Evolutionary conservation across 768 basidiomycete species (phyloP).

Genomic region (Mrakia gelida): DNA sequence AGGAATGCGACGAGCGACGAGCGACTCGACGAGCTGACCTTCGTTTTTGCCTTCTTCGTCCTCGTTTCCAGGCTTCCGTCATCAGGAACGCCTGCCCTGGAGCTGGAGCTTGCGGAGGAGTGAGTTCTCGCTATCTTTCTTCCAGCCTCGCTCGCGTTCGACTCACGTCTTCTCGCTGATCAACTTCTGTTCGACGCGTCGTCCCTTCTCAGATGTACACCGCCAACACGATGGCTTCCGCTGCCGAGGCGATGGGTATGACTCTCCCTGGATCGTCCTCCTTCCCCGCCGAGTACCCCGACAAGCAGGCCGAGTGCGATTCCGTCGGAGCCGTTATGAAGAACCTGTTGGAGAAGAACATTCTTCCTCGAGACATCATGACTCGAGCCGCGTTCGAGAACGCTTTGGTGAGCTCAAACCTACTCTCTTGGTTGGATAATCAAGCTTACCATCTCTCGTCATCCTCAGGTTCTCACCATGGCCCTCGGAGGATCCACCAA

Average conservation of each 20-base stretch:
- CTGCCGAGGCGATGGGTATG: conserved; percentile 94
- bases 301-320: conserved; percentile 81
- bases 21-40: neutral
- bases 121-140: conserved; percentile 48
- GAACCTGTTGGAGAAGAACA: conserved; percentile 82
- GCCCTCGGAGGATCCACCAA: conserved; percentile 97
- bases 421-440: too few relatives aligned
- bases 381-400: conserved; percentile 94
- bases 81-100: conserved; percentile 95
- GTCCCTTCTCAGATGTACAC: conserved; percentile 74
- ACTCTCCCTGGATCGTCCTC: conserved; percentile 93
- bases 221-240: conserved; percentile 96
- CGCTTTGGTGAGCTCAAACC: conserved; percentile 74
- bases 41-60: neutral
- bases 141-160: neutral
- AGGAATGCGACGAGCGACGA: neutral
- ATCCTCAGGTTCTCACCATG: conserved; percentile 79
- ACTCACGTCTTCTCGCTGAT: neutral
- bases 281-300: conserved; percentile 85
- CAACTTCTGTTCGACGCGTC: neutral
- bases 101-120: conserved; percentile 94
- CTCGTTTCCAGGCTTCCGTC: conserved; percentile 54
- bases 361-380: conserved; percentile 94
- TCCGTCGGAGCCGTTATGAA: conserved; percentile 76
- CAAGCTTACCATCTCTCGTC: too few relatives aligned